A percentile compares a stretch with the other conserved stretches of the same genome.
These are phyloP conservation scores for Pyrenula aspistea DNA, from an alignment of 495 filamentous ascomycete species.

Conservation along the genomic window DNA sequence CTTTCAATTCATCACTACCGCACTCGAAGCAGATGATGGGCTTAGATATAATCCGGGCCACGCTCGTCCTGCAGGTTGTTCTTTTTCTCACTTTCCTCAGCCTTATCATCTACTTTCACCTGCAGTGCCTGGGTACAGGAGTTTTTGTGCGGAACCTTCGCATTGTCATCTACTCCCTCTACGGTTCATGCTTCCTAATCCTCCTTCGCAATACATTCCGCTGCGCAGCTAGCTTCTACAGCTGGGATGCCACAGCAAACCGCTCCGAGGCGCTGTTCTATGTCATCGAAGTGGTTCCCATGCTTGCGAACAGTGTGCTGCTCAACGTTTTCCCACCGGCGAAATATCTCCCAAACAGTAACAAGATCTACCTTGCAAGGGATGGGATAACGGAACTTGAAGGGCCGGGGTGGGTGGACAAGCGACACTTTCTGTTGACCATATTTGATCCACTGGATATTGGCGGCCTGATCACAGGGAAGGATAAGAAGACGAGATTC, in stretches of 20 bases:
- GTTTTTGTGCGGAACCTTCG: conserved; percentile 44
- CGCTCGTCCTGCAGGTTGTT: conserved; percentile 55
- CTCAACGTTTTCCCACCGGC: conserved; percentile 54
- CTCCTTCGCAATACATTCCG: conserved; percentile 53
- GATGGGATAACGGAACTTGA: conserved; percentile 55
- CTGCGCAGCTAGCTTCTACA: conserved; percentile 46
- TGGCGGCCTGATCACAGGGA: conserved; percentile 38
- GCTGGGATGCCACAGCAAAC: conserved; percentile 39
- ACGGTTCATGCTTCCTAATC: conserved; percentile 48
- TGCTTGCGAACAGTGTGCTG: conserved; percentile 49
- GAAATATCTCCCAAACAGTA: conserved; percentile 44
- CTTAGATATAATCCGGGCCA: conserved; percentile 48
- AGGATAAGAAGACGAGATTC: conserved; percentile 36
- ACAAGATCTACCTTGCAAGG: conserved; percentile 49
- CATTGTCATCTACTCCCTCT: conserved; percentile 45
- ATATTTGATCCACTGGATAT: conserved; percentile 60
- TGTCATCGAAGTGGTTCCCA: conserved; percentile 54
- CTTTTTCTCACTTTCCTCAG: conserved; percentile 48
- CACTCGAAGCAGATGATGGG: conserved; percentile 36
- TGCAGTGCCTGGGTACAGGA: conserved; percentile 38
- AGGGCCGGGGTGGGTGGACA: conserved; percentile 51
- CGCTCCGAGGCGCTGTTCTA: conserved; percentile 63
- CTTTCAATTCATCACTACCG: conserved; percentile 36
- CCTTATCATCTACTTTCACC: conserved; percentile 47
- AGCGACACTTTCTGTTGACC: conserved; percentile 37